Conservation (phyloP, 2,329 filamentous ascomycete species). For the Pestalotiopsis sp. region DNA sequence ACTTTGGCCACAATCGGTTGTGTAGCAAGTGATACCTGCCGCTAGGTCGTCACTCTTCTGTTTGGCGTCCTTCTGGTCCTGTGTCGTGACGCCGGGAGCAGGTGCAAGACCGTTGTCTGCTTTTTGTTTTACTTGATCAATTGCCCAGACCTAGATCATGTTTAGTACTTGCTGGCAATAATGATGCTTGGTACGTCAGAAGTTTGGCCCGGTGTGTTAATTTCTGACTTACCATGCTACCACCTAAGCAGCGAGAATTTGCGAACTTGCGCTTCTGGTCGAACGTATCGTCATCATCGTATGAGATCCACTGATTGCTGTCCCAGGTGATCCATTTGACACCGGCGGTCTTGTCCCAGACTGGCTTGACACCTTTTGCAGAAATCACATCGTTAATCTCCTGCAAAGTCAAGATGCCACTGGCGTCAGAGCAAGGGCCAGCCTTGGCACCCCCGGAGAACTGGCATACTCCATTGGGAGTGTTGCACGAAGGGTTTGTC, state of each 20-base stretch:
- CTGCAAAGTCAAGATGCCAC: constrained; percentile 6
- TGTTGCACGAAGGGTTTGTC: constrained; percentile 16
- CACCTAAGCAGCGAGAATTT: constrained; percentile 24
- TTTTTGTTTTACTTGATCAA: constrained; percentile 21
- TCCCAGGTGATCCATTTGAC: constrained; percentile 10
- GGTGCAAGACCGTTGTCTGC: constrained; percentile 12
- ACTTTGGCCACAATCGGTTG: constrained; percentile 25
- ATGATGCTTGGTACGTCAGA: background rate
- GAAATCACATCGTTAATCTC: constrained; percentile 12
- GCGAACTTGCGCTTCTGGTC: constrained; percentile 24
- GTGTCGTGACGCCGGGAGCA: background rate
- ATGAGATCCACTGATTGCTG: constrained; percentile 10
- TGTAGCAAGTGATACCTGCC: constrained; percentile 24
- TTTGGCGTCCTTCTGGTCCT: constrained; percentile 11
- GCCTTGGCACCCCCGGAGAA: constrained; percentile 17
- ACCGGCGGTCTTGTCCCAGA: constrained; percentile 17
- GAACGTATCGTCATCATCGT: constrained; percentile 23
- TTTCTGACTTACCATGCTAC: constrained; percentile 9
- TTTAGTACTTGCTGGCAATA: background rate
- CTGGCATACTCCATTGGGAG: constrained; percentile 17
- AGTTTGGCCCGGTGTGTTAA: too few species aligned
- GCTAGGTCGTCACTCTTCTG: constrained; percentile 15
- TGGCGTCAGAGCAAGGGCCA: constrained; percentile 15
- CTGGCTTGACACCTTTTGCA: constrained; percentile 2
- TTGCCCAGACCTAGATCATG: constrained; percentile 13